A percentile compares a stretch with the other conserved stretches of the same genome.
Conservation (phyloP, 768 basidiomycete species). For the Sarcodon sp. region DNA sequence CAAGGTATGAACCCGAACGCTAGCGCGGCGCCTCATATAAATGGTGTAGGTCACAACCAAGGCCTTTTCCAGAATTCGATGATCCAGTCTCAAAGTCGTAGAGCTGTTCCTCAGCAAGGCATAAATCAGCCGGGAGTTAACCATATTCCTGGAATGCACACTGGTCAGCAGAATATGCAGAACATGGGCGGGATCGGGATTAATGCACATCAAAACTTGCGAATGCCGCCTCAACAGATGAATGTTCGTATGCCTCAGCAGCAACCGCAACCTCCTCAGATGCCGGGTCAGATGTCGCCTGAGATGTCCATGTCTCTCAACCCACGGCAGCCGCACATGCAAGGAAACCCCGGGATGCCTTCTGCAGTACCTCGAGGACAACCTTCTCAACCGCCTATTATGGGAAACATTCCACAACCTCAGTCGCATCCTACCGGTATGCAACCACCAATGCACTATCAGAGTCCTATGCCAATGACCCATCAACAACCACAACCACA, state of each 20-base stretch:
- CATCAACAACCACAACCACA: constrained; percentile 21
- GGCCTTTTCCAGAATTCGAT: constrained; percentile 27
- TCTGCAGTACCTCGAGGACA: constrained; percentile 29
- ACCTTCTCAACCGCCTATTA: constrained; percentile 32
- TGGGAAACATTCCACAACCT: constrained; percentile 24
- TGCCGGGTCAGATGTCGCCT: constrained; percentile 26
- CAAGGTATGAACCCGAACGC: constrained; percentile 17
- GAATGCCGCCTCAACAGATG: constrained; percentile 17
- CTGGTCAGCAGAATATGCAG: constrained; percentile 21
- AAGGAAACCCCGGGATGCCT: constrained; percentile 24
- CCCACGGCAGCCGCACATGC: constrained; percentile 19
- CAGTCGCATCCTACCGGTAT: constrained; percentile 17
- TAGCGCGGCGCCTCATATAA: constrained; percentile 21
- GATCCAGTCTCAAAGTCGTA: constrained; percentile 31
- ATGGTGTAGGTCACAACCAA: constrained; percentile 19
- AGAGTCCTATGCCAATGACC: constrained; percentile 22
- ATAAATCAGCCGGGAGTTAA: constrained; percentile 22
- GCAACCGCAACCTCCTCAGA: constrained; percentile 17
- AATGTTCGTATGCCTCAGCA: constrained; percentile 19
- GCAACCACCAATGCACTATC: constrained; percentile 18
- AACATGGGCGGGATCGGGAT: constrained; percentile 23
- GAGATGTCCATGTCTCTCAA: constrained; percentile 27
- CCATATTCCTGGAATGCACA: constrained; percentile 22
- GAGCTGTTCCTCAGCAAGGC: constrained; percentile 42
- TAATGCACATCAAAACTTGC: constrained; percentile 22